phyloP scores from a whole-genome alignment of 2,329 filamentous ascomycete genomes.

The Stagonosporopsis cucurbitacearum region DNA sequence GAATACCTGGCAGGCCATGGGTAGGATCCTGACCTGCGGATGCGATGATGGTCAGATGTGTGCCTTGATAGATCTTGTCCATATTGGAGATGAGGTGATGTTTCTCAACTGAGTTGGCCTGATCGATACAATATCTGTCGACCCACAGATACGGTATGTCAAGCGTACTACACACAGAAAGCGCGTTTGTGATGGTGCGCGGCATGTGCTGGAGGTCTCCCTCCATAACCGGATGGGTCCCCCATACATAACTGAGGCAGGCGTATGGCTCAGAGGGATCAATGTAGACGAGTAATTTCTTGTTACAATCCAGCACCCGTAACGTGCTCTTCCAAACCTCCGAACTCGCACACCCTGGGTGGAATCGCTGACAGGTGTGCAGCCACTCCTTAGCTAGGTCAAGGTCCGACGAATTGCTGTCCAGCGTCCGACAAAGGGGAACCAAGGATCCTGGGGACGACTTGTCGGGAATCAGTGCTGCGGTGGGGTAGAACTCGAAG shows the following conservation, averaged over 20 bases:
- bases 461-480: background rate
- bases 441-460: background rate
- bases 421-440: background rate
- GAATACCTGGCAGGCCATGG: background rate
- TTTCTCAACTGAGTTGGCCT: background rate
- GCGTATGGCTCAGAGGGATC: background rate
- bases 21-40: background rate
- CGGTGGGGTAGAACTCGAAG: background rate
- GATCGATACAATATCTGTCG: conserved; percentile 23
- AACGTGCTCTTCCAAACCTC: background rate
- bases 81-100: background rate
- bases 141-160: conserved; percentile 19
- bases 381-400: background rate
- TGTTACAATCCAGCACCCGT: background rate
- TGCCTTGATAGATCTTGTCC: conserved; percentile 4
- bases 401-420: background rate
- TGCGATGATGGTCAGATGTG: background rate
- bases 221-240: background rate
- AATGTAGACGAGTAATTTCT: background rate
- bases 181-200: conserved; percentile 17
- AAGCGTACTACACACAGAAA: conserved; percentile 8
- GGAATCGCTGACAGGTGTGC: background rate
- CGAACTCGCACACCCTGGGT: background rate
- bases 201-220: background rate
- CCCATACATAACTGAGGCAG: background rate